Evolutionary conservation across 164 flowering plant genomes (phyloP), one percentile per base, ranked within the genome.

Genomic region (Echeveria elegans): DNA sequence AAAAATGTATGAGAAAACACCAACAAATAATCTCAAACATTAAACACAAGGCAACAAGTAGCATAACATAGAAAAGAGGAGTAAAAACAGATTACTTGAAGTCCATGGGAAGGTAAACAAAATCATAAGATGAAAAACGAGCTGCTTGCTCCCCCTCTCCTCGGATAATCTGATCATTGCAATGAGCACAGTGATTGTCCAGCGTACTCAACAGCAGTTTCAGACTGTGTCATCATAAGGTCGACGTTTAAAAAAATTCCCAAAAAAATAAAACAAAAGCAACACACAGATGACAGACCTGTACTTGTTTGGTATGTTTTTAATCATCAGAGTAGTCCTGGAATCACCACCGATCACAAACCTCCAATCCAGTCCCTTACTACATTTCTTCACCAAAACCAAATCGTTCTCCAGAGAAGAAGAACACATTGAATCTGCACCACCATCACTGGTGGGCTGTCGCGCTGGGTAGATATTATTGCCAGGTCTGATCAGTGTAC

Each of bases 291-390:
- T 43, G 29, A 11, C 41, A 24, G 45, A 87, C 97, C 97, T 90
- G 84, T 93, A 93, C 76, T 93, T 93, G 81, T 93, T 93, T 72
- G 98, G 98, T 66, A 93, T 89, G 91, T 93, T 93, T 78, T 93
- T 93, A 69, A 93, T 89, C 98, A 93, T 93, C 66, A 93, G 82
- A n/a, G 97, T 90, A 56, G 98, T 93, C 68, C 98, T 82, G 9
- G 83, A 30, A 72, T 93, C 98, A 24, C 65, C 77, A 60, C 74
- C 79, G 4, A 89, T 86, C 38, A 74, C 61, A 65, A 83, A 92
- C 0, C 82, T 72, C 26, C 82, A 34, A 52, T 92, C 88, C 4
- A 66, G n/a, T n/a, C n/a, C n/a, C n/a, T n/a, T n/a, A n/a, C n/a
- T n/a, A n/a, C n/a, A n/a, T n/a, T n/a, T n/a, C n/a, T n/a, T n/a